Base-by-base conservation (phyloP, 2,329 filamentous ascomycete genomes). In the Colletotrichum graminicola region DNA sequence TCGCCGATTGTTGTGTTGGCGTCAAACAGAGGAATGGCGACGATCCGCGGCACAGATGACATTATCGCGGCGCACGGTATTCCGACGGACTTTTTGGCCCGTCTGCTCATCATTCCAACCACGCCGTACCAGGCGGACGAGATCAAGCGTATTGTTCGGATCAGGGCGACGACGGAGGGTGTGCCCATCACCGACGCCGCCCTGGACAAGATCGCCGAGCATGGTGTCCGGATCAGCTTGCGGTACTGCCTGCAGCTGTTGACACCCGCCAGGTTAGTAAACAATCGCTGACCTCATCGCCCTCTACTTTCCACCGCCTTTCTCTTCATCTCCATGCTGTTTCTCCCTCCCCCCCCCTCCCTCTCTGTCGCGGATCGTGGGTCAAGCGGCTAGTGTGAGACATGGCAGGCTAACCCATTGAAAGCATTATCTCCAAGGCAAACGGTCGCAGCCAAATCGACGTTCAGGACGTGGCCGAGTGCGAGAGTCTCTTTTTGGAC, bases 1-100 rank as follows among this genome's bases (percentile, higher is more conserved):
- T 95, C 95, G 1, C 96, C 96, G 69, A 97, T 99, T 78, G 96
- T 99, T 73, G 96, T 99, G 75, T 91, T 99, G 73, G 96, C 96
- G 71, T 98, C 96, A 52, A 99, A 99, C 85, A 92, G 96, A 78
- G 96, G 96, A 81, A 92, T 95, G 86, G 95, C 94, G 75, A 93
- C 94, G 75, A 96, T 99, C 79, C 93, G 94, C 77, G 95, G 95
- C 79, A 95, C 93, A 67, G 89, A 92, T 76, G 90, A 93, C 80
- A 88, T 96, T 79, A 87, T 93, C 76, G 94, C 94, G 67, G 94
- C 96, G 5, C 96, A 99, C 83, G 96, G 96, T 78, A 92, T 99
- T 76, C 96, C 96, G 21, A 90, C 95, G 12, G 96, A 99, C 82
- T 94, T 99, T 76, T 89, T 99, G 66, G 93, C 94, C 66, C 94